Conservation (phyloP, 768 basidiomycete genomes). For the Cystofilobasidium macerans region DNA sequence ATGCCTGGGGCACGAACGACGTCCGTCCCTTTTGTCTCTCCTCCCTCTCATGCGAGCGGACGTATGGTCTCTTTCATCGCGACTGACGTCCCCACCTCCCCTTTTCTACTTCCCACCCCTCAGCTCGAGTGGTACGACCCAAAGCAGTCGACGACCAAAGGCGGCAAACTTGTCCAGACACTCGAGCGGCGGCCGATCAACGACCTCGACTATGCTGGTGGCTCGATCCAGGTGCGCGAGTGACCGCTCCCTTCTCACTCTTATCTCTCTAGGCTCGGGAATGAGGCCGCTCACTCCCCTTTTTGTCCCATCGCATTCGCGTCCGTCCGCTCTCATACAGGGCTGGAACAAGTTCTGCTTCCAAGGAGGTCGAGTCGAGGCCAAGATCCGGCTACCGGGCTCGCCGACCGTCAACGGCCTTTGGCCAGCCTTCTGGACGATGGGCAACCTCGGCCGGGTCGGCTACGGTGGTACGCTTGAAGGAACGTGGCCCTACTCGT, state of each 20-base stretch:
- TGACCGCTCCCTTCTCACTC: neutral
- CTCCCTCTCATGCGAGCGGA: no score
- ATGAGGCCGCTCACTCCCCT: no score
- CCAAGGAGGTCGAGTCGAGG: constrained; percentile 21
- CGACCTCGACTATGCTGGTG: constrained; percentile 32
- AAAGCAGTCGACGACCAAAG: constrained; percentile 37
- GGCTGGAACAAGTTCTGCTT: constrained; percentile 27
- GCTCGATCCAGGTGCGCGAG: no score
- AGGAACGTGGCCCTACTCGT: constrained; percentile 14
- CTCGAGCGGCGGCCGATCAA: constrained; percentile 28
- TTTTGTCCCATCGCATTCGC: no score
- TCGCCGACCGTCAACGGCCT: constrained; percentile 11
- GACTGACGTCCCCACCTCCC: neutral
- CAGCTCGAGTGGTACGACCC: constrained; percentile 40
- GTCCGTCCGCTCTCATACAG: neutral
- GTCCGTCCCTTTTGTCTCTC: neutral
- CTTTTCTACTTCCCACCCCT: no score
- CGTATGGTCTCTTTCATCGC: no score
- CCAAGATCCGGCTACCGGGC: constrained; percentile 15
- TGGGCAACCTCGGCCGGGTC: constrained; percentile 26
- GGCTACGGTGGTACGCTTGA: constrained; percentile 25
- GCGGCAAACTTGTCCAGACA: constrained; percentile 33
- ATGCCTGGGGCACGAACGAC: constrained; percentile 22
- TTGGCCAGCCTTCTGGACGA: constrained; percentile 25
- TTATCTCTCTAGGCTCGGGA: neutral